phyloP scores from a whole-genome alignment of 1,139 yeast genomes.

The Geotrichum bryndzae region DNA sequence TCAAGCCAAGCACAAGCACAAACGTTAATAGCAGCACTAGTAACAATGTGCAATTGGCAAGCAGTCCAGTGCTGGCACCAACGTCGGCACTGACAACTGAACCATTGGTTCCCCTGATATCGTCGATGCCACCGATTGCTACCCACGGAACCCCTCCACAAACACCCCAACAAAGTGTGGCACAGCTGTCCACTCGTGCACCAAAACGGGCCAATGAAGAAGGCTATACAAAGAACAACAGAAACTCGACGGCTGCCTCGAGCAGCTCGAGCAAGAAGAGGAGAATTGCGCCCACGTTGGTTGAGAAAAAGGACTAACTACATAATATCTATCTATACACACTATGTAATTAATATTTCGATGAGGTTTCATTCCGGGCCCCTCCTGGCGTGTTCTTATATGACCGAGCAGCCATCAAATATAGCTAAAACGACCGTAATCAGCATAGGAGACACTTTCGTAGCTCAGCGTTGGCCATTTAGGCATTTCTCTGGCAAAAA shows the following conservation, averaged over 20 bases:
- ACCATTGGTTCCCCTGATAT: conserved; percentile 13
- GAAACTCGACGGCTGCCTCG: background rate
- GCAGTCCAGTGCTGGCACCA: conserved; percentile 7
- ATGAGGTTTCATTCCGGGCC: background rate
- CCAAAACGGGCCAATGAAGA: background rate
- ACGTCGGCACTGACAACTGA: conserved; percentile 7
- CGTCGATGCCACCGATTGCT: conserved; percentile 16
- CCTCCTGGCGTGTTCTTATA: background rate
- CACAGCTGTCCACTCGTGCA: background rate
- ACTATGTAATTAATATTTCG: background rate
- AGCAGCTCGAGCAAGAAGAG: conserved; percentile 37
- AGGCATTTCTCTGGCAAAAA: too few species aligned
- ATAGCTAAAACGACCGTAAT: too few species aligned
- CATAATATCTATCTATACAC: background rate
- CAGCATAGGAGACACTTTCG: too few species aligned
- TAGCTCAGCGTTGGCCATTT: too few species aligned
- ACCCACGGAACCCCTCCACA: conserved; percentile 17
- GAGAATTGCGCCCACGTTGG: conserved; percentile 44
- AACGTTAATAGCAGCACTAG: conserved; percentile 11
- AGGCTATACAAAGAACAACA: background rate
- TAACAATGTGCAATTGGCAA: background rate
- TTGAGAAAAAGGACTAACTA: conserved; percentile 20
- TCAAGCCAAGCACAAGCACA: conserved; percentile 7
- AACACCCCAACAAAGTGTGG: conserved; percentile 11
- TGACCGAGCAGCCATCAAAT: background rate